These are phyloP conservation scores for Magnusiomyces fungicola DNA, from an alignment of 1,139 yeast genomes.

Conservation along the genomic window DNA sequence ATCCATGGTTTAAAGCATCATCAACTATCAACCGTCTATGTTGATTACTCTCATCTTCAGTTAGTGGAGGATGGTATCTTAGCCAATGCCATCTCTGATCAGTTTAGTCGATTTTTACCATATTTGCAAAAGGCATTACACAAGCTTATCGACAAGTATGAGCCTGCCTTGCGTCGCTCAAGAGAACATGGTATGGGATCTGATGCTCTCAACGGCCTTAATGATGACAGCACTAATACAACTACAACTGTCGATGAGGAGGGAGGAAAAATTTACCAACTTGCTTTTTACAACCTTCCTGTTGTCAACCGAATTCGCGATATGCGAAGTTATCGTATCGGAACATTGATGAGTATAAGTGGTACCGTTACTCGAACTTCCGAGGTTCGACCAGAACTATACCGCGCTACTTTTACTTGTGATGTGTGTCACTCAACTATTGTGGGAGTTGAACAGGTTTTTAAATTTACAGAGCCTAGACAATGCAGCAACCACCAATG, in stretches of 20 bases:
- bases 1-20: constrained; percentile 71
- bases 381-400: constrained; percentile 94
- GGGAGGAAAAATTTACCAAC: constrained; percentile 73
- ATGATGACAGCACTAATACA: constrained; percentile 24
- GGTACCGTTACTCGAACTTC: constrained; percentile 97
- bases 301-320: constrained; percentile 81
- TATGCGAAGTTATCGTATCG: constrained; percentile 81
- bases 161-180: constrained; percentile 53
- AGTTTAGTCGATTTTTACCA: constrained; percentile 88
- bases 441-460: constrained; percentile 87
- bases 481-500: constrained; percentile 84
- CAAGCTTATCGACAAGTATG: constrained; percentile 63
- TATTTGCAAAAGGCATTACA: constrained; percentile 70
- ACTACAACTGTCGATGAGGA: constrained; percentile 21
- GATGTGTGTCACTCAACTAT: constrained; percentile 80
- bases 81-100: constrained; percentile 84
- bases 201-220: constrained; percentile 18
- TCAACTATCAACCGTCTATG: constrained; percentile 71
- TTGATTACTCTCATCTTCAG: constrained; percentile 75
- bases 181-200: constrained; percentile 32
- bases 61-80: constrained; percentile 78
- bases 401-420: constrained; percentile 81
- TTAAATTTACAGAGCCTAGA: constrained; percentile 92
- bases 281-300: constrained; percentile 84
- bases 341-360: constrained; percentile 73